A percentile compares a stretch with the other conserved stretches of the same genome.
Conservation (phyloP, 805 yeast species). For the Pichia kluyveri region DNA sequence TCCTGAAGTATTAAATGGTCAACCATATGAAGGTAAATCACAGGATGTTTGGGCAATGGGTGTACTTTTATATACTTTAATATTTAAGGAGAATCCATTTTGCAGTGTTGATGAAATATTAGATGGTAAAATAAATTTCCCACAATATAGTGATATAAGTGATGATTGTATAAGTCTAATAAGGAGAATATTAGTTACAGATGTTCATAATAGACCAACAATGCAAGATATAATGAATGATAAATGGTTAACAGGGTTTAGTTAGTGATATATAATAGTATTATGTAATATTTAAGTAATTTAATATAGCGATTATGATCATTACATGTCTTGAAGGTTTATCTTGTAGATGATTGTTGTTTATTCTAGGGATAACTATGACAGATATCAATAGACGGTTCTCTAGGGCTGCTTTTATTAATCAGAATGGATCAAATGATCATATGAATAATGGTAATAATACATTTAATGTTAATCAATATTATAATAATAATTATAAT, state of each 20-base stretch:
- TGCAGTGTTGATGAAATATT: conserved; percentile 92
- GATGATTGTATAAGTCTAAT: conserved; percentile 56
- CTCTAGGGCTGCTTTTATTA: conserved; percentile 4
- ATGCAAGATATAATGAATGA: conserved; percentile 63
- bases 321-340: background rate
- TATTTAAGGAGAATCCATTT: conserved; percentile 92
- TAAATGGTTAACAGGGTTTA: conserved; percentile 46
- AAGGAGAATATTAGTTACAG: conserved; percentile 56
- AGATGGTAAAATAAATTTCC: conserved; percentile 77
- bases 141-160: conserved; percentile 44
- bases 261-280: conserved; percentile 1
- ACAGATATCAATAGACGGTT: conserved; percentile 6
- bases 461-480: conserved; percentile 4
- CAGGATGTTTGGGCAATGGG: conserved; percentile 99
- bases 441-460: background rate
- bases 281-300: too few relatives aligned
- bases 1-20: conserved; percentile 88
- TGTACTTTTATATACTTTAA: conserved; percentile 75
- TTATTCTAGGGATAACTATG: background rate
- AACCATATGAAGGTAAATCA: conserved; percentile 83
- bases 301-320: too few relatives aligned
- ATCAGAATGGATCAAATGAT: background rate
- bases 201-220: conserved; percentile 58
- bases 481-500: background rate
- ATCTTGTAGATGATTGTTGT: background rate